Base-by-base conservation (phyloP, 768 basidiomycete species). In the Phanerochaete sordida region DNA sequence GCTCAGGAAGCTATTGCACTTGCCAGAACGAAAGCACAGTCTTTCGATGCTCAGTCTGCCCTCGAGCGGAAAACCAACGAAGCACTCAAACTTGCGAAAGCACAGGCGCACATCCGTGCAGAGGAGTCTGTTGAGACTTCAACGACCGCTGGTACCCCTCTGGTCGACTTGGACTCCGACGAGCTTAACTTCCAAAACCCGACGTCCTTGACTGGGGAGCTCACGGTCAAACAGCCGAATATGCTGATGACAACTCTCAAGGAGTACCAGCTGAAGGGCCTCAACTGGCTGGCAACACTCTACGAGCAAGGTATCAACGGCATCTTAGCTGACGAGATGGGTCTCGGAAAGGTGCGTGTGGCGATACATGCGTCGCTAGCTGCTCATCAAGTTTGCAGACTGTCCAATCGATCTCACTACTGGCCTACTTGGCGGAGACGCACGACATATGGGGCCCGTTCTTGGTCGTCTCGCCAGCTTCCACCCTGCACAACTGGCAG, bases 391-490 rank as follows among this genome's bases (percentile, higher is more conserved):
- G 11, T 5, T 48, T 27, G 5, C 59, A 93, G 90, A 98, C 97
- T 19, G 93, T 99, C 3, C 97, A 99, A 80, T 98, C 95, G 0
- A 98, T 99, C 49, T 96, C 97, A 15, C 75, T 99, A 6, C 80
- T 99, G 48, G 92, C 95, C 7, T 96, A 98, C 73, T 85, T 99
- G 16, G 95, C 96, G 1, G 97, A 99, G 76, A 87, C 86, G 0
- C 97, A 98, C 70, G 92, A 98, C 69, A 97, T 98, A 60, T 99
- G 97, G 97, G 97, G 97, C 0, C 97, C 97, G 13, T 99, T 99
- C 80, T 81, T 99, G 23, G 95, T 99, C 51, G 95, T 99, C 43
- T 94, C 97, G 1, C 97, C 97, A 6, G 91, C 94, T 2, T 97
- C 96, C 6, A 99, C 97, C 0, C 79, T 99, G 60, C 96, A 98